Conservation (phyloP, 352 stramenopile species). For the Phytopythium boreale region DNA sequence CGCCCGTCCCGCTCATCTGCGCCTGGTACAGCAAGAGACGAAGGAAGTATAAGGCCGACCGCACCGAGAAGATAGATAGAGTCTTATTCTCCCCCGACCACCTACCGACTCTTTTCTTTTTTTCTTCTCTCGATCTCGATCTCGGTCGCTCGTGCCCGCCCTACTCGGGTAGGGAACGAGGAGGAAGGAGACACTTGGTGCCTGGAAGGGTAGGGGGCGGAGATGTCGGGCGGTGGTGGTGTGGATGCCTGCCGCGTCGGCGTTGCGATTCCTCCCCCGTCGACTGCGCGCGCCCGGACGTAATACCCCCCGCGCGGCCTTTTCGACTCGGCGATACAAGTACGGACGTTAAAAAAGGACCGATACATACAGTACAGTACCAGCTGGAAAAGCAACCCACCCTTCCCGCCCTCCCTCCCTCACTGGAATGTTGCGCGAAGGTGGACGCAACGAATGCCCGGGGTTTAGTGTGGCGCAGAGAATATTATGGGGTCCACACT, state of each 20-base stretch:
- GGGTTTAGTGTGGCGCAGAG: no score
- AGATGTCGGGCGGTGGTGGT: not conserved
- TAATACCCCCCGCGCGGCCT: no score
- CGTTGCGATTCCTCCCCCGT: not conserved
- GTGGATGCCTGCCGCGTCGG: not conserved
- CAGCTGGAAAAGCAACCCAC: no score
- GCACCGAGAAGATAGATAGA: not conserved
- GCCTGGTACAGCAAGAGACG: not conserved
- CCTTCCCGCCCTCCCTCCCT: no score
- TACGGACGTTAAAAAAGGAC: no score
- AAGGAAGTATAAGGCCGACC: not conserved
- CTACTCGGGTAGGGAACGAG: not conserved
- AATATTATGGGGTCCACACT: no score
- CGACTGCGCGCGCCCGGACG: no score
- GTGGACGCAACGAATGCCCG: no score
- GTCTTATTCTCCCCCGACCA: not conserved
- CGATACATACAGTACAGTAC: no score
- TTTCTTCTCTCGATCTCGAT: not conserved
- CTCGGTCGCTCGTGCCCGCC: not conserved
- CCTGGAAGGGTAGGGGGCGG: not conserved
- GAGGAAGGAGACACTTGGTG: not conserved
- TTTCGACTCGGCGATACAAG: no score
- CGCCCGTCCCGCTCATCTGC: not conserved
- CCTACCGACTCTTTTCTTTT: not conserved
- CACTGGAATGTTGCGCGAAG: no score